Conservation (phyloP, 768 basidiomycete genomes). For the Artomyces pyxidatus region DNA sequence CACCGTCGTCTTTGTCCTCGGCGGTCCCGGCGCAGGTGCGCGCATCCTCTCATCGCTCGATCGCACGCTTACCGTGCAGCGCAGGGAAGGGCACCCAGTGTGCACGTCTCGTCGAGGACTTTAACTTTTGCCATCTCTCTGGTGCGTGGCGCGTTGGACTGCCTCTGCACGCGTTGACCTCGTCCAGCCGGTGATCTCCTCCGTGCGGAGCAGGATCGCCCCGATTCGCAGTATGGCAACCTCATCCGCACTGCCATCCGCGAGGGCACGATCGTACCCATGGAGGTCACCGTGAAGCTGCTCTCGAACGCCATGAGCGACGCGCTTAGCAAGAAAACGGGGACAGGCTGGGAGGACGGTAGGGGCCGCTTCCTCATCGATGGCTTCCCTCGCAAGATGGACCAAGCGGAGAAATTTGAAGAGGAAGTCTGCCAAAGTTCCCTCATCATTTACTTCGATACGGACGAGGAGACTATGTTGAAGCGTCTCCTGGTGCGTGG, state of each 20-base stretch:
- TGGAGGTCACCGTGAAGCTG: slow-evolving; percentile 94
- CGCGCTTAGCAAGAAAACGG: slow-evolving; percentile 37
- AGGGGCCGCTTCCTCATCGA: slow-evolving; percentile 89
- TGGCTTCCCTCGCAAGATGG: slow-evolving; percentile 98
- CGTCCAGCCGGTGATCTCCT: slow-evolving; percentile 88
- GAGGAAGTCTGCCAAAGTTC: slow-evolving; percentile 74
- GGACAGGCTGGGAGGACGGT: slow-evolving; percentile 57
- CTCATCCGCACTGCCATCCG: slow-evolving; percentile 84
- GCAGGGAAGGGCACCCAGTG: slow-evolving; percentile 97
- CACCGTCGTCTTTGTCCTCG: slow-evolving; percentile 89
- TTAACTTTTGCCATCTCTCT: slow-evolving; percentile 87
- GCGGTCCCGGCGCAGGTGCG: slow-evolving; percentile 91
- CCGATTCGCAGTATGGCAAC: slow-evolving; percentile 73
- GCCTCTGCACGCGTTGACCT: neutral
- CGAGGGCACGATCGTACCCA: slow-evolving; percentile 91
- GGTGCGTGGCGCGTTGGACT: slow-evolving; percentile 38
- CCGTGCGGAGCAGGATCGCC: slow-evolving; percentile 85
- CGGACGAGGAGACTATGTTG: slow-evolving; percentile 84
- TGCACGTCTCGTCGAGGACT: slow-evolving; percentile 71
- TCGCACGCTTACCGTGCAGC: slow-evolving; percentile 1
- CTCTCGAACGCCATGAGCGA: slow-evolving; percentile 85
- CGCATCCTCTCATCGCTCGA: slow-evolving; percentile 4
- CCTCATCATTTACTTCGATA: slow-evolving; percentile 78
- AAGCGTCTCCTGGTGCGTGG: slow-evolving; percentile 79
- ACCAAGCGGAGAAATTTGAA: slow-evolving; percentile 91